Percentiles rank a stretch among this genome's conserved stretches.
These are phyloP conservation scores for Endotrypanum monterogeii DNA, from an alignment of 208 protist genomes.

Conservation along the genomic window DNA sequence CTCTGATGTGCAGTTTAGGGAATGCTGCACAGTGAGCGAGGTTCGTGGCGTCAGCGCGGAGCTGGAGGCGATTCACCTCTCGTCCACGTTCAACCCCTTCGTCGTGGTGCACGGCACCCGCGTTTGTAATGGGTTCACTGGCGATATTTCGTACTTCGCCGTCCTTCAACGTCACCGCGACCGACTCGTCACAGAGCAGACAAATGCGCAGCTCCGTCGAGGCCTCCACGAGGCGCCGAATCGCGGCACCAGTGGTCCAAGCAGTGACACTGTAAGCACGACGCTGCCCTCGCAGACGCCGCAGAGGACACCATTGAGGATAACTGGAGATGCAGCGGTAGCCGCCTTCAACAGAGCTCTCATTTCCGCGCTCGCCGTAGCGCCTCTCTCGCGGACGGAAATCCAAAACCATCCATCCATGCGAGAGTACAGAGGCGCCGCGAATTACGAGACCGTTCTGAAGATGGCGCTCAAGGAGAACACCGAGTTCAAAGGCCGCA, in stretches of 20 bases:
- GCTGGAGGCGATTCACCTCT: constrained; percentile 16
- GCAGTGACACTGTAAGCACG: constrained; percentile 30
- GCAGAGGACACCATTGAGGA: neutral
- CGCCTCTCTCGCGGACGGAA: constrained; percentile 40
- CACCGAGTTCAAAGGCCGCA: constrained; percentile 57
- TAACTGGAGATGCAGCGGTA: constrained; percentile 16
- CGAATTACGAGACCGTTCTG: constrained; percentile 62
- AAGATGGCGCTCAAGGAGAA: constrained; percentile 50
- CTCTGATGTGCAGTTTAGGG: neutral
- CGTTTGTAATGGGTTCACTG: constrained; percentile 55
- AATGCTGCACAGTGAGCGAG: constrained; percentile 13
- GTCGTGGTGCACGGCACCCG: constrained; percentile 73
- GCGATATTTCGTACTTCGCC: constrained; percentile 31
- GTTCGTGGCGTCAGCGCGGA: neutral
- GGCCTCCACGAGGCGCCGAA: constrained; percentile 1
- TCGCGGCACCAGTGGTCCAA: constrained; percentile 18
- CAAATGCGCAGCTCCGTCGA: constrained; percentile 25
- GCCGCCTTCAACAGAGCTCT: constrained; percentile 45
- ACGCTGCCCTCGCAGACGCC: constrained; percentile 21
- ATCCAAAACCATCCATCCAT: constrained; percentile 44
- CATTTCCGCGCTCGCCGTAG: constrained; percentile 40
- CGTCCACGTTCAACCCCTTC: constrained; percentile 55
- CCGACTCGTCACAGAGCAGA: constrained; percentile 27
- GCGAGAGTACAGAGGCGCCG: constrained; percentile 26
- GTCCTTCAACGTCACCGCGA: constrained; percentile 51